Evolutionary conservation across 2,329 filamentous ascomycete species (phyloP).

Genomic region (Neofusicoccum parvum): DNA sequence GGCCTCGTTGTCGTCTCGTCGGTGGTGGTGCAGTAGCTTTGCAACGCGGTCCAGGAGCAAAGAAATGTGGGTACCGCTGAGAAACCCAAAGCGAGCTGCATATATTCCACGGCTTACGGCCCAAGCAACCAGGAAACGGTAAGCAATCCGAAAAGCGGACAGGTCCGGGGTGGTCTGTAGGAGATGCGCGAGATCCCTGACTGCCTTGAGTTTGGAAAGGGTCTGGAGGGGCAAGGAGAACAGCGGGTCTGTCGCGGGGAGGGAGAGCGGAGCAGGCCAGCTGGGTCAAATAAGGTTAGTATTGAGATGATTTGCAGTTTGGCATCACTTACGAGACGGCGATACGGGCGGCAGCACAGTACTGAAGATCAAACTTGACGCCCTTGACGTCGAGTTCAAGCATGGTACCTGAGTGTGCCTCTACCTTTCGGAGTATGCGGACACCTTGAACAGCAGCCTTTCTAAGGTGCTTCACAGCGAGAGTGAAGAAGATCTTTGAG

Average conservation of each 20-base stretch:
- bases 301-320: no score
- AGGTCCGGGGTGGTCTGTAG: constrained; percentile 62
- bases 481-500: constrained; percentile 61
- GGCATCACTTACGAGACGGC: constrained; percentile 48
- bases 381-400: constrained; percentile 62
- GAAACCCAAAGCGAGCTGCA: constrained; percentile 64
- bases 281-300: constrained; percentile 24
- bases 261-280: constrained; percentile 41
- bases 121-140: constrained; percentile 65
- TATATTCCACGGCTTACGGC: constrained; percentile 65
- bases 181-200: constrained; percentile 64
- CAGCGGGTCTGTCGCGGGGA: constrained; percentile 54
- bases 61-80: constrained; percentile 67
- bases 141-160: constrained; percentile 59
- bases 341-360: constrained; percentile 61
- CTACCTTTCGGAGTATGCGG: constrained; percentile 59
- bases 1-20: constrained; percentile 27
- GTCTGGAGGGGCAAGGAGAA: constrained; percentile 60
- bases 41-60: constrained; percentile 62
- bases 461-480: constrained; percentile 58
- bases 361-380: constrained; percentile 66
- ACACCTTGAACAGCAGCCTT: constrained; percentile 50
- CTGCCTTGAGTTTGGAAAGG: constrained; percentile 65
- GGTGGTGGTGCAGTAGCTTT: constrained; percentile 52
- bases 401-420: constrained; percentile 63